A percentile compares a stretch with the other conserved stretches of the same genome.
Conservation (phyloP, 306 rosid genomes). For the Geum urbanum region DNA sequence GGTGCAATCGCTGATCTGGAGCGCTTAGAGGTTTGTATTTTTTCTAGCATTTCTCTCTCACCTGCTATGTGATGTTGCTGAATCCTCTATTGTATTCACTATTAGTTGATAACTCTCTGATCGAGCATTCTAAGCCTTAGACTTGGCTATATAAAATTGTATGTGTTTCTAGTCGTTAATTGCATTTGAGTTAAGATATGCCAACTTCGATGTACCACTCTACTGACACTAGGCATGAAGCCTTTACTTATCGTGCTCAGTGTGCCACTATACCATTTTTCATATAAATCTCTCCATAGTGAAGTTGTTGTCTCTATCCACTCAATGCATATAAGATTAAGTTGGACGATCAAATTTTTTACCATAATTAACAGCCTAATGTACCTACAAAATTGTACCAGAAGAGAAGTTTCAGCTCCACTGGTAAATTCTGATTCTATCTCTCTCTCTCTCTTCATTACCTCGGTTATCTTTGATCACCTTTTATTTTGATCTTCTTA, state of each 20-base stretch:
- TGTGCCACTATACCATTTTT: not conserved
- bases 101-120: not conserved
- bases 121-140: not conserved
- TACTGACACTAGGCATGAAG: not conserved
- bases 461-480: not conserved
- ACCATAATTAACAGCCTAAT: not conserved
- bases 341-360: not conserved
- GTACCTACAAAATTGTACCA: not conserved
- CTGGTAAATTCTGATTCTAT: not conserved
- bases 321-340: not conserved
- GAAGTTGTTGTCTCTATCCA: not conserved
- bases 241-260: not conserved
- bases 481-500: not conserved
- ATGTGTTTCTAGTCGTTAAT: not conserved
- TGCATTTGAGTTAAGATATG: not conserved
- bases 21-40: constrained; percentile 61
- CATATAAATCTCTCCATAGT: not conserved
- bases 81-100: not conserved
- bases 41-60: not conserved
- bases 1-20: constrained; percentile 50
- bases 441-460: not conserved
- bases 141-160: not conserved
- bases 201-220: not conserved
- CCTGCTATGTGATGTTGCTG: not conserved
- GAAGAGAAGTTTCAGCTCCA: not conserved